phyloP scores from a whole-genome alignment of 768 basidiomycete genomes.

The Mycena venus region DNA sequence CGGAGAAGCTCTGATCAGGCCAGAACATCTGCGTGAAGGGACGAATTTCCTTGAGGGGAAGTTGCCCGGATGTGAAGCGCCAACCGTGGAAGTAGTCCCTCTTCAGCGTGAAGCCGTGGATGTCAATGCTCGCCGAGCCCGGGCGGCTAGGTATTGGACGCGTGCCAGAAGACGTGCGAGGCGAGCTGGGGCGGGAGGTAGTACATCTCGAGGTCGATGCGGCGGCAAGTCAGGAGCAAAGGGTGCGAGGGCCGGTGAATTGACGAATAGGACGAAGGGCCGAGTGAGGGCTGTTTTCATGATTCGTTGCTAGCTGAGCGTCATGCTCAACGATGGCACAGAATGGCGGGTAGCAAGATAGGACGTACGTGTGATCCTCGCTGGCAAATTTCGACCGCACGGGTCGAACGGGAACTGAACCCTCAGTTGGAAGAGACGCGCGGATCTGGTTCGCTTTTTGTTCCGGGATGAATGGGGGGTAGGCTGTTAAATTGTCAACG shows the following conservation, averaged over 20 bases:
- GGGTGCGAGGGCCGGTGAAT: not conserved
- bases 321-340: too few species aligned
- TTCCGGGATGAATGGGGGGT: too few species aligned
- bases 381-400: too few species aligned
- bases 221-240: not conserved
- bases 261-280: too few species aligned
- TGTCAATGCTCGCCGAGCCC: not conserved
- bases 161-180: constrained; percentile 19
- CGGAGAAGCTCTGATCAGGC: constrained; percentile 11
- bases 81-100: not conserved
- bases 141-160: not conserved
- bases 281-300: too few species aligned
- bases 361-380: too few species aligned
- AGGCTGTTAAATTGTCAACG: too few species aligned
- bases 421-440: too few species aligned
- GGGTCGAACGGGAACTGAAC: too few species aligned
- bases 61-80: not conserved
- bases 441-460: too few species aligned
- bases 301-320: too few species aligned
- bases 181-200: not conserved
- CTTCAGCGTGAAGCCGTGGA: constrained; percentile 2
- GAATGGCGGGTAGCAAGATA: too few species aligned
- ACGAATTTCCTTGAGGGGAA: not conserved
- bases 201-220: constrained; percentile 18
- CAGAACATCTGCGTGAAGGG: constrained; percentile 22